Evolutionary conservation across 2,329 filamentous ascomycete genomes (phyloP).

Genomic region (Coleophoma crateriformis): DNA sequence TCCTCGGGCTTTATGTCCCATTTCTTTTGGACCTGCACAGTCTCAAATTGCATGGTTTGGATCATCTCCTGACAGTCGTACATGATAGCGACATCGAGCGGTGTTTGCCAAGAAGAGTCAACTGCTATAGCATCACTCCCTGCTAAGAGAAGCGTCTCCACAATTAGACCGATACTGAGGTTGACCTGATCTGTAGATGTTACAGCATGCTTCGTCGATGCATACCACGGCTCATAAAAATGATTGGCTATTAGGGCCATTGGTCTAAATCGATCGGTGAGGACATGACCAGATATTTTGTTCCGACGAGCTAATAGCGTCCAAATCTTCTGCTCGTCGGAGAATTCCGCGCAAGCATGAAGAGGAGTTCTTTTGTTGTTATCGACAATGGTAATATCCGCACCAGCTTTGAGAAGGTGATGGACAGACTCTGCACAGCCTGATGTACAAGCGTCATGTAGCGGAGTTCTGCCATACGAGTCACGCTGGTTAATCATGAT

Average conservation of each 20-base stretch:
- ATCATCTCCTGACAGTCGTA: conserved; percentile 2
- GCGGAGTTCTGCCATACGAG: conserved; percentile 7
- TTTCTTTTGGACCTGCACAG: not conserved
- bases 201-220: not conserved
- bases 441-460: conserved; percentile 14
- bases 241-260: not conserved
- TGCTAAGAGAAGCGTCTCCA: conserved; percentile 4
- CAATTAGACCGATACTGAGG: conserved; percentile 3
- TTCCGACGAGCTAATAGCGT: not conserved
- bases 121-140: conserved; percentile 2
- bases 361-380: conserved; percentile 6
- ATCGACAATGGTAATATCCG: conserved; percentile 6
- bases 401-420: conserved; percentile 8
- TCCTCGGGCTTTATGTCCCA: not conserved
- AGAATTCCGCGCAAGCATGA: conserved; percentile 3
- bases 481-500: not conserved
- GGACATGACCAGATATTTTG: not conserved
- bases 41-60: conserved; percentile 1
- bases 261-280: conserved; percentile 1
- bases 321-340: conserved; percentile 1
- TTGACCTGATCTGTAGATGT: not conserved
- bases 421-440: conserved; percentile 10
- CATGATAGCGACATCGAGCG: conserved; percentile 1
- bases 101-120: conserved; percentile 4
- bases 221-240: not conserved